Percentiles rank a stretch among this genome's conserved stretches.
These are phyloP conservation scores for Lentinula guzmanii DNA, from an alignment of 768 basidiomycete species.

Conservation along the genomic window DNA sequence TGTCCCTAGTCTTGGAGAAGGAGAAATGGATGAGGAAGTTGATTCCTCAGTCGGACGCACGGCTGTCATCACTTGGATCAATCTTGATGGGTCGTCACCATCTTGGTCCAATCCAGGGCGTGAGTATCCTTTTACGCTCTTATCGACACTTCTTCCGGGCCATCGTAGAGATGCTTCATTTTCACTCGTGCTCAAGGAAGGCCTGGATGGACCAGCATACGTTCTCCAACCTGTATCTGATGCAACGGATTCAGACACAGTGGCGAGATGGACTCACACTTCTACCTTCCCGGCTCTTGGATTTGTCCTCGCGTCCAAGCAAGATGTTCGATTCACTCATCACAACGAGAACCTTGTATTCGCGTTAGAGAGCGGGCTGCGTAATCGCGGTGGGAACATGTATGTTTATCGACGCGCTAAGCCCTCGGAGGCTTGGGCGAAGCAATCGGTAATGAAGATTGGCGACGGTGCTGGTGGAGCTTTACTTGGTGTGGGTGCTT, in stretches of 20 bases:
- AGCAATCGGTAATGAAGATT: slow-evolving; percentile 77
- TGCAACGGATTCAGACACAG: not conserved
- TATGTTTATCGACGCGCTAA: slow-evolving; percentile 73
- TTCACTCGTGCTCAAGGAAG: slow-evolving; percentile 62
- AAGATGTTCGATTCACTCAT: slow-evolving; percentile 81
- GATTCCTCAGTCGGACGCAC: slow-evolving; percentile 67
- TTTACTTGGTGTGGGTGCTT: slow-evolving; percentile 66
- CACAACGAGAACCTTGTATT: slow-evolving; percentile 60
- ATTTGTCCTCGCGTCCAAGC: slow-evolving; percentile 92
- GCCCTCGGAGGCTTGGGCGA: slow-evolving; percentile 54
- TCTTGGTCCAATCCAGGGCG: slow-evolving; percentile 31
- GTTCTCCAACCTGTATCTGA: slow-evolving; percentile 9
- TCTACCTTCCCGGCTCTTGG: slow-evolving; percentile 87
- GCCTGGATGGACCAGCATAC: slow-evolving; percentile 69
- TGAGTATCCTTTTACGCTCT: slow-evolving; percentile 37
- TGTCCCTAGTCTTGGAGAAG: slow-evolving; percentile 76
- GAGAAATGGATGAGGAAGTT: slow-evolving; percentile 90
- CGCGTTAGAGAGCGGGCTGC: slow-evolving; percentile 78
- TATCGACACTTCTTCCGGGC: slow-evolving; percentile 73
- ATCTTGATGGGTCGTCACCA: slow-evolving; percentile 39
- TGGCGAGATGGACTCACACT: slow-evolving; percentile 60
- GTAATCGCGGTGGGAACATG: slow-evolving; percentile 70
- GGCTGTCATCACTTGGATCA: slow-evolving; percentile 65
- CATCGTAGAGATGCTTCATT: slow-evolving; percentile 8
- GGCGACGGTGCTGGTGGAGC: slow-evolving; percentile 67